These are phyloP conservation scores for Naganishia onofrii DNA, from an alignment of 768 basidiomycete species.

Conservation along the genomic window DNA sequence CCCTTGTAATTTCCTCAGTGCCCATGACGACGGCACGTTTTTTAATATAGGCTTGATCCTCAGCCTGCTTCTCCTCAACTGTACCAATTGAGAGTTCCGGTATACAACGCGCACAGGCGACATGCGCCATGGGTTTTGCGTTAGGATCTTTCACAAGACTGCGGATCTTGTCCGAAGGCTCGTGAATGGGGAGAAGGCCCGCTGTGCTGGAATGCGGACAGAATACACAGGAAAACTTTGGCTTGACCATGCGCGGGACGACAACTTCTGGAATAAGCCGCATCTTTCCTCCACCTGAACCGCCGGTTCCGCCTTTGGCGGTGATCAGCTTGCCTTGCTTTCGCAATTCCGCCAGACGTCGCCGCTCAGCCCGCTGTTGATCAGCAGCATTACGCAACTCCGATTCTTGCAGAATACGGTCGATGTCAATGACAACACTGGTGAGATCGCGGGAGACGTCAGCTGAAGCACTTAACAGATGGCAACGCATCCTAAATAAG, in stretches of 20 bases:
- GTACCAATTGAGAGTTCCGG: constrained; percentile 92
- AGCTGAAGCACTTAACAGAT: constrained; percentile 26
- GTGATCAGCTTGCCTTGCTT: constrained; percentile 32
- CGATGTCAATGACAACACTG: constrained; percentile 91
- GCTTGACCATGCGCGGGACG: constrained; percentile 9
- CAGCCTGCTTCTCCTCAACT: constrained; percentile 53
- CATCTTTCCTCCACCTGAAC: constrained; percentile 28
- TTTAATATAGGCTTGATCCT: constrained; percentile 19
- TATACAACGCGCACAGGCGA: constrained; percentile 71
- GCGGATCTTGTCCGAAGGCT: constrained; percentile 31
- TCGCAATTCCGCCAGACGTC: constrained; percentile 28
- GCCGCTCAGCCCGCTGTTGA: constrained; percentile 32
- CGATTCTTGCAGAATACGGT: constrained; percentile 68
- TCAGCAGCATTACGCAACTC: constrained; percentile 42
- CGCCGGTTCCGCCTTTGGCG: constrained; percentile 56
- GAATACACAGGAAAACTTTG: constrained; percentile 44
- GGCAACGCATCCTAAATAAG: neutral
- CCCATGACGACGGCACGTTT: constrained; percentile 63
- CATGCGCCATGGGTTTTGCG: constrained; percentile 66
- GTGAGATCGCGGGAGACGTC: constrained; percentile 60
- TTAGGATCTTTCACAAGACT: constrained; percentile 66
- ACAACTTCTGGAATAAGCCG: constrained; percentile 8
- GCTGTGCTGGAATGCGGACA: constrained; percentile 39
- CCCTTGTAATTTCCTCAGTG: constrained; percentile 81
- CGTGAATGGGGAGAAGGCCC: constrained; percentile 39